These are phyloP conservation scores for Mycena rebaudengoi DNA, from an alignment of 768 basidiomycete genomes.

Conservation along the genomic window DNA sequence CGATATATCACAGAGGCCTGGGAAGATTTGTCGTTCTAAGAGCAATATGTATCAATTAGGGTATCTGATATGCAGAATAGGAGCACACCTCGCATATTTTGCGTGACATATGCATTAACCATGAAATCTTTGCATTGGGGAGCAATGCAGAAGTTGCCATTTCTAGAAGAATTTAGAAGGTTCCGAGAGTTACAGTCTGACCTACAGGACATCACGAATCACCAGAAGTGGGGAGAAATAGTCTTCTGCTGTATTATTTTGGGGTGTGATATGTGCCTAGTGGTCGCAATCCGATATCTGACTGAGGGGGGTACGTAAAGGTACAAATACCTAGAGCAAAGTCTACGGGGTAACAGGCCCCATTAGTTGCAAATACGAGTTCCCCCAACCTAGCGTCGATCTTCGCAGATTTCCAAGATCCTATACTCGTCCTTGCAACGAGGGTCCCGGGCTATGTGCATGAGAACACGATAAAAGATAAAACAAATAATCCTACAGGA, in stretches of 20 bases:
- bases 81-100: not conserved
- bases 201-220: not conserved
- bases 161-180: not conserved
- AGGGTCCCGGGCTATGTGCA: not conserved
- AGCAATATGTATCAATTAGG: too few relatives aligned
- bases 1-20: too few relatives aligned
- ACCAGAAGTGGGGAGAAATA: not conserved
- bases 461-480: not conserved
- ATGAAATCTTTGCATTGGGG: not conserved
- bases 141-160: not conserved
- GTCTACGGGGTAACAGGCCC: not conserved
- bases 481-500: not conserved
- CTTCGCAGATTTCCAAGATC: too few relatives aligned
- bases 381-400: too few relatives aligned
- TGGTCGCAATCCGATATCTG: not conserved
- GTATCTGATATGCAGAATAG: not conserved
- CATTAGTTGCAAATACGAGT: not conserved
- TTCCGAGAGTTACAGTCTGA: not conserved
- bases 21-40: too few relatives aligned
- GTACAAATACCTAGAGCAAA: slow-evolving; percentile 2
- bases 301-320: not conserved
- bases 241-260: not conserved
- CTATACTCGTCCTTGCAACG: not conserved
- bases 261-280: not conserved
- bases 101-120: slow-evolving; percentile 1